Evolutionary conservation across 1,284 basidiomycete genomes (phyloP).

Genomic region (Taiwanofungus camphoratus): DNA sequence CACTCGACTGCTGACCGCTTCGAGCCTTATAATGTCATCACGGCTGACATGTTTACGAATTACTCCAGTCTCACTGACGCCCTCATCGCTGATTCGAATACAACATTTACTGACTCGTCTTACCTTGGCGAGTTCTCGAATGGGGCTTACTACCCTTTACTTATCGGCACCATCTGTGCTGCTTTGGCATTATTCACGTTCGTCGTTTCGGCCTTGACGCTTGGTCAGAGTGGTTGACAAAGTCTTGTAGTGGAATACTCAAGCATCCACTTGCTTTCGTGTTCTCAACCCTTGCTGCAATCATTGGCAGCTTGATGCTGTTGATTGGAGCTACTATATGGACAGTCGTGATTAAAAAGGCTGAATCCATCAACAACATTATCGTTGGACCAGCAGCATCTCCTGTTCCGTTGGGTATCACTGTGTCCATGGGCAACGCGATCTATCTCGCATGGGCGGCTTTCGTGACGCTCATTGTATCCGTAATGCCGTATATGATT

Average conservation of each 20-base stretch:
- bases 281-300: slow-evolving; percentile 55
- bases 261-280: slow-evolving; percentile 65
- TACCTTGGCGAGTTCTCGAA: slow-evolving; percentile 59
- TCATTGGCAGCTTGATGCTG: slow-evolving; percentile 55
- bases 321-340: slow-evolving; percentile 70
- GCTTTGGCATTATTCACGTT: slow-evolving; percentile 54
- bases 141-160: slow-evolving; percentile 69
- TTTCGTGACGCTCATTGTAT: slow-evolving; percentile 56
- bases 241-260: slow-evolving; percentile 51
- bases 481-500: slow-evolving; percentile 68
- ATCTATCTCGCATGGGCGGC: slow-evolving; percentile 66
- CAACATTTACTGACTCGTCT: slow-evolving; percentile 54
- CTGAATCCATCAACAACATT: slow-evolving; percentile 50
- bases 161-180: slow-evolving; percentile 65
- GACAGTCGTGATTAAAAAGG: slow-evolving; percentile 68
- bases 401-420: slow-evolving; percentile 51
- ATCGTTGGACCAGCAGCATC: slow-evolving; percentile 34
- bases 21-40: slow-evolving; percentile 54
- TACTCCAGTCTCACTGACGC: slow-evolving; percentile 52
- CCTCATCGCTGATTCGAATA: slow-evolving; percentile 45
- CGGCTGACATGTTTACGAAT: slow-evolving; percentile 59
- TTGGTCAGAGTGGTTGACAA: slow-evolving; percentile 1
- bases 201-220: slow-evolving; percentile 31
- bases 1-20: slow-evolving; percentile 52
- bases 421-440: slow-evolving; percentile 54